Percentiles rank a stretch among this genome's conserved stretches.
Conservation (phyloP, 2,329 filamentous ascomycete species). For the Clarireedia paspali region DNA sequence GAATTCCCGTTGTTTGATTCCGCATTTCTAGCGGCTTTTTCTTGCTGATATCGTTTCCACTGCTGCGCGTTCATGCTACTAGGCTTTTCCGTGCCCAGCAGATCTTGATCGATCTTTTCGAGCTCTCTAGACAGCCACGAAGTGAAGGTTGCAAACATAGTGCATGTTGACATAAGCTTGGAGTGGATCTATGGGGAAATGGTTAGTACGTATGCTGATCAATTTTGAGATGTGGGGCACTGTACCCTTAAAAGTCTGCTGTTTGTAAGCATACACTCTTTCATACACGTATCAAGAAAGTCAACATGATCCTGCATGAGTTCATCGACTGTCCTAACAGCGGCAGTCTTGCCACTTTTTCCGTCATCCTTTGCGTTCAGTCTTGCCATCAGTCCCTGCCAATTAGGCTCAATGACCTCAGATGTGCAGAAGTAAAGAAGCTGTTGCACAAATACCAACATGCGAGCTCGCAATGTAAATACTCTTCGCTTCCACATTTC, state of each 20-base stretch:
- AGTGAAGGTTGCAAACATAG: conserved; percentile 86
- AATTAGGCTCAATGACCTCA: conserved; percentile 97
- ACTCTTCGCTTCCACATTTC: conserved; percentile 91
- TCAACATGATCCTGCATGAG: conserved; percentile 99
- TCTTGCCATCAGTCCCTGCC: conserved; percentile 86
- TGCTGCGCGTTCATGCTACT: conserved; percentile 52
- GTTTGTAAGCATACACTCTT: conserved; percentile 98
- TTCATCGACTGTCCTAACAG: conserved; percentile 77
- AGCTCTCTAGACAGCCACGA: conserved; percentile 80
- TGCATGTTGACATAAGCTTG: conserved; percentile 93
- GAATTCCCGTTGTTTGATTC: conserved; percentile 21
- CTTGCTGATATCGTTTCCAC: conserved; percentile 50
- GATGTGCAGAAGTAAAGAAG: conserved; percentile 93
- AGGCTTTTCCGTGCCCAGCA: conserved; percentile 51
- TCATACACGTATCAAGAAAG: conserved; percentile 93
- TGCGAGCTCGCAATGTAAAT: conserved; percentile 84
- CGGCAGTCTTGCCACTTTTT: conserved; percentile 30
- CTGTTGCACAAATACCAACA: conserved; percentile 97
- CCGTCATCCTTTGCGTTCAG: conserved; percentile 55
- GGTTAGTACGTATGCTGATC: not conserved
- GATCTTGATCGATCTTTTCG: conserved; percentile 73
- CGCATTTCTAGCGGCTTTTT: conserved; percentile 36
- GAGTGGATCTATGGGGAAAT: conserved; percentile 69
- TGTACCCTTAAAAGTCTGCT: conserved; percentile 81
- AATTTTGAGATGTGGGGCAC: not conserved